A percentile compares a stretch with the other conserved stretches of the same genome.
These are phyloP conservation scores for Nemania diffusa DNA, from an alignment of 2,329 filamentous ascomycete genomes.

Conservation along the genomic window DNA sequence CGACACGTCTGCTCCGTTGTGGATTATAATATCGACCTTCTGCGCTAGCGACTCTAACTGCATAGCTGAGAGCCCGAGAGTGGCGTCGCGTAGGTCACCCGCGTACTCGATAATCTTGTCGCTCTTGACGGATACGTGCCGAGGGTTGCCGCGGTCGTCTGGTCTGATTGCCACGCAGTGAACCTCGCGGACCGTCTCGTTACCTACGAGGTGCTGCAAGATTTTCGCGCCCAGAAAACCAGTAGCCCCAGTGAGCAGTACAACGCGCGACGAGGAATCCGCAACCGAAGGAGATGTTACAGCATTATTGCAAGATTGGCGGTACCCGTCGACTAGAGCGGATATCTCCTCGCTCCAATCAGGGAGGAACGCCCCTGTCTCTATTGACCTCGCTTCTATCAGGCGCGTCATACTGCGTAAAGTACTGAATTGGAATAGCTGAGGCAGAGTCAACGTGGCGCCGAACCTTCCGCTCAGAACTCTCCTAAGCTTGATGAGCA, in stretches of 20 bases:
- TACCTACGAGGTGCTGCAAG: constrained; percentile 3
- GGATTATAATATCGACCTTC: constrained; percentile 61
- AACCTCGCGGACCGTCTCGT: not conserved
- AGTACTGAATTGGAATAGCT: constrained; percentile 49
- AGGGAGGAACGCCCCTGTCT: too few species aligned
- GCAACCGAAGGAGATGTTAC: too few species aligned
- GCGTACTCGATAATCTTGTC: constrained; percentile 3
- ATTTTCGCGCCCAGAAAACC: constrained; percentile 24
- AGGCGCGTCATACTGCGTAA: not conserved
- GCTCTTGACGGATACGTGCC: not conserved
- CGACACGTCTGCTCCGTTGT: constrained; percentile 58
- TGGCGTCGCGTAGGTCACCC: constrained; percentile 1
- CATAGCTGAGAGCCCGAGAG: constrained; percentile 4
- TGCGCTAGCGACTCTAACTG: not conserved
- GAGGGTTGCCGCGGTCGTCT: not conserved
- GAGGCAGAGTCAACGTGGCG: constrained; percentile 6
- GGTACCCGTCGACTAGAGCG: too few species aligned
- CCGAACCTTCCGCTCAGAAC: constrained; percentile 50
- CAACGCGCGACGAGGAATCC: too few species aligned
- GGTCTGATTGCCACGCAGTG: constrained; percentile 12
- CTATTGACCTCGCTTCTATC: not conserved
- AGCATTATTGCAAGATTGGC: too few species aligned
- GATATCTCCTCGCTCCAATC: too few species aligned
- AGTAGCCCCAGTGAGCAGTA: constrained; percentile 29
- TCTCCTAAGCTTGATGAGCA: constrained; percentile 53